Percentiles rank a stretch among this genome's conserved stretches.
Conservation (phyloP, 768 basidiomycete genomes). For the Calocera viscosa region DNA sequence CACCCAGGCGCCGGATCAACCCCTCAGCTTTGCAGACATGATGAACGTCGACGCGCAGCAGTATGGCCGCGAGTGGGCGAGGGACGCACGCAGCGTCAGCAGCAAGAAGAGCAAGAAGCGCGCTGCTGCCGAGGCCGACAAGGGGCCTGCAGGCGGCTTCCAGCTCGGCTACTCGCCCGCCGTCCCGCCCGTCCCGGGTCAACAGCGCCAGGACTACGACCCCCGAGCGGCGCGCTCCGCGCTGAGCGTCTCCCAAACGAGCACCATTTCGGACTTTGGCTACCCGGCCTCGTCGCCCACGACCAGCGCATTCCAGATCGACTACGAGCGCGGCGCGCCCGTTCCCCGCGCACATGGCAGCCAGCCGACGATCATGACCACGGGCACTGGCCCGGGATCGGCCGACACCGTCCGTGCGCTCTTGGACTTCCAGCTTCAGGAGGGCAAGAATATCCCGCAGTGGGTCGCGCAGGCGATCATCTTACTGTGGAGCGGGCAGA, state of each 20-base stretch:
- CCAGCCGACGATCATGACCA: background rate
- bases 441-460: constrained; percentile 17
- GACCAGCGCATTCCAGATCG: background rate
- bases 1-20: background rate
- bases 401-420: background rate
- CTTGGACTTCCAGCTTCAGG: background rate
- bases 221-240: background rate
- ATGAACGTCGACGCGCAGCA: background rate
- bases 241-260: background rate
- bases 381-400: background rate
- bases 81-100: background rate
- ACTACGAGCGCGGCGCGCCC: background rate
- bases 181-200: background rate
- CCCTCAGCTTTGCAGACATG: background rate
- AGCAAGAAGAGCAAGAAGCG: background rate
- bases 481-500: constrained; percentile 34
- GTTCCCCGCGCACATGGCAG: background rate
- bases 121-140: background rate
- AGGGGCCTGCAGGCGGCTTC: background rate
- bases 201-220: background rate
- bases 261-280: background rate
- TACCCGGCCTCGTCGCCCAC: background rate
- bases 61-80: background rate
- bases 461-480: constrained; percentile 33
- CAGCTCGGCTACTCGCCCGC: background rate